These are phyloP conservation scores for Ambrosia hybrid DNA, from an alignment of 140 eudicot species.

Conservation along the genomic window DNA sequence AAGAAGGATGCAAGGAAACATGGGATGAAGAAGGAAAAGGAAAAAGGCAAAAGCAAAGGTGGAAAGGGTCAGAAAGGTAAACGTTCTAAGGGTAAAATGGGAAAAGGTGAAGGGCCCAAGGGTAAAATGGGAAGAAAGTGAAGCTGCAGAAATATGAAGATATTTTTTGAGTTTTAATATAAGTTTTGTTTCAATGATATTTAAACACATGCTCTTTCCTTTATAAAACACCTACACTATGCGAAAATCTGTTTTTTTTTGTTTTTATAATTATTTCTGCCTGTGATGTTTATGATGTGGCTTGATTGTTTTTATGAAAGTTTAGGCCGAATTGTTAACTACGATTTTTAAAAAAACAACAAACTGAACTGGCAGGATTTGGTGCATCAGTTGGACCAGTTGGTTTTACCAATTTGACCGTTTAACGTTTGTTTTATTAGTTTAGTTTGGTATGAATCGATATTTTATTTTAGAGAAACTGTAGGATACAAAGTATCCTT, in stretches of 20 bases:
- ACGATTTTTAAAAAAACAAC: no score
- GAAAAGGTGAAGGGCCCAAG: slow-evolving; percentile 34
- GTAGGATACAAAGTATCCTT: no score
- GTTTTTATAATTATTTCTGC: background rate
- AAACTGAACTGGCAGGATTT: no score
- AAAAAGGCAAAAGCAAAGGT: slow-evolving; percentile 38
- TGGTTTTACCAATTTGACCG: no score
- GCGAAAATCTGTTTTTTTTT: background rate
- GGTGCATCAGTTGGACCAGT: no score
- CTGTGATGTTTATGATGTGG: no score
- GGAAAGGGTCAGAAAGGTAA: slow-evolving; percentile 61
- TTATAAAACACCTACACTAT: background rate
- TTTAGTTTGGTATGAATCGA: no score
- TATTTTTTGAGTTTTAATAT: slow-evolving; percentile 3
- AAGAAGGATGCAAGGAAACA: slow-evolving; percentile 64
- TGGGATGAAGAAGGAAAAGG: slow-evolving; percentile 55
- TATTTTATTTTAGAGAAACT: no score
- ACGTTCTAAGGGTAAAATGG: slow-evolving; percentile 41
- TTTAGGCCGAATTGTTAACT: no score
- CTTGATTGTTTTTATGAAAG: no score
- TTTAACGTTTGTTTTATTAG: no score
- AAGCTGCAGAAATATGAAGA: background rate
- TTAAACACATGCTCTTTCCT: background rate
- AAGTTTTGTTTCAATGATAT: slow-evolving; percentile 12
- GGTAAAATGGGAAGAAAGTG: slow-evolving; percentile 27